A percentile compares a stretch with the other conserved stretches of the same genome.
phyloP scores from a whole-genome alignment of 108 stramenopile species.

The Hondaea fermentalgiana region DNA sequence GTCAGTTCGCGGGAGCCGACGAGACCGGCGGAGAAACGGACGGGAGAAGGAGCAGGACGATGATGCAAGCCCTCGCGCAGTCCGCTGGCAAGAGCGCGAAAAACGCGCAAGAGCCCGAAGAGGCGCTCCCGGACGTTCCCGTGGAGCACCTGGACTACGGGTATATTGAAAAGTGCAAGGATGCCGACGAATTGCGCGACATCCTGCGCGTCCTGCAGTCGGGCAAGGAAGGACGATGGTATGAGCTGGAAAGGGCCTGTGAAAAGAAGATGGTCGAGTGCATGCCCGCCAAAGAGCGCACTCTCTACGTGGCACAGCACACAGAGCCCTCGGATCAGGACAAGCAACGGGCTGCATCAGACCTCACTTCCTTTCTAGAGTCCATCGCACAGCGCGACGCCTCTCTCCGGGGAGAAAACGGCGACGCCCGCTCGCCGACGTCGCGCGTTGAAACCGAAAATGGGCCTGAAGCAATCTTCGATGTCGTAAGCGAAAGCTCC shows the following conservation, averaged over 20 bases:
- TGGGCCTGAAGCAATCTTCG: too few species aligned
- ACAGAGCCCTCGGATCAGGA: slow-evolving; percentile 28
- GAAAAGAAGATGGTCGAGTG: slow-evolving; percentile 35
- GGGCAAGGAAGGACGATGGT: slow-evolving; percentile 51
- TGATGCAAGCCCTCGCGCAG: too few species aligned
- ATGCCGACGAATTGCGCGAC: slow-evolving; percentile 29
- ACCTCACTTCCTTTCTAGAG: slow-evolving; percentile 25
- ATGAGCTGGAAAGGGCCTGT: slow-evolving; percentile 38
- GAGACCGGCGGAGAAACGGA: too few species aligned
- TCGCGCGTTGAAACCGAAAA: background rate
- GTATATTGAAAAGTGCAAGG: slow-evolving; percentile 44
- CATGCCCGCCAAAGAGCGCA: slow-evolving; percentile 37
- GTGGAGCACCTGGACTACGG: slow-evolving; percentile 63
- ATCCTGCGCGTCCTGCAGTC: slow-evolving; percentile 37
- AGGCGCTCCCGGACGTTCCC: slow-evolving; percentile 30
- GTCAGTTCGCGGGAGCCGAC: too few species aligned
- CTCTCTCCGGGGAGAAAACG: background rate
- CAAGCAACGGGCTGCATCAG: slow-evolving; percentile 1
- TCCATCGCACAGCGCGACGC: background rate
- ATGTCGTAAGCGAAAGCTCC: too few species aligned
- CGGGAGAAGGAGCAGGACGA: too few species aligned
- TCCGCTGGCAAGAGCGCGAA: background rate
- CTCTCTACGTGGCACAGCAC: slow-evolving; percentile 21
- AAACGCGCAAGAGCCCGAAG: background rate
- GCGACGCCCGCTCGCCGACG: background rate